Conservation (phyloP, 2,329 filamentous ascomycete genomes). For the Tetracladium maxilliforme region DNA sequence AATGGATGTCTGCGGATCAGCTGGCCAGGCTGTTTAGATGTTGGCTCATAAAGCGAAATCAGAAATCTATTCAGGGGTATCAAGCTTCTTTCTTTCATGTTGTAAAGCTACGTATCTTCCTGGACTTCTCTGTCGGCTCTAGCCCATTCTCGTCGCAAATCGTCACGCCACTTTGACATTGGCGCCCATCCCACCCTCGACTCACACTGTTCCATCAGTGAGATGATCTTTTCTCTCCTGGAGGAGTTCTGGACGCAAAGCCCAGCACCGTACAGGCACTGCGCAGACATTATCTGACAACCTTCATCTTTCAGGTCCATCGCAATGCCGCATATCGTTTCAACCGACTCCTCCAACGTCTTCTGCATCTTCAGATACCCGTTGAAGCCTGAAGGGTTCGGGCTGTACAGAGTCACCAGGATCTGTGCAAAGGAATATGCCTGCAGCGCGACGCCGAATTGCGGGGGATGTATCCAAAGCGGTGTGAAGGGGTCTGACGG, state of each 20-base stretch:
- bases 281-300: slow-evolving; percentile 25
- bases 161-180: too few species aligned
- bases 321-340: slow-evolving; percentile 32
- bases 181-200: slow-evolving; percentile 17
- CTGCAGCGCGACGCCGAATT: slow-evolving; percentile 31
- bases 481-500: slow-evolving; percentile 21
- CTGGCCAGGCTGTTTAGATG: too few species aligned
- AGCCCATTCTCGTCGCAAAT: too few species aligned
- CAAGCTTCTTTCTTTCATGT: too few species aligned
- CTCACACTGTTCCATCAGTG: slow-evolving; percentile 13
- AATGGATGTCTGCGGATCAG: slow-evolving; percentile 23
- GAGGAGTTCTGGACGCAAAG: slow-evolving; percentile 14
- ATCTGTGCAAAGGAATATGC: slow-evolving; percentile 36
- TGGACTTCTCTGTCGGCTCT: too few species aligned
- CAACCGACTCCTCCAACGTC: slow-evolving; percentile 27
- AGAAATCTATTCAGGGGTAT: too few species aligned
- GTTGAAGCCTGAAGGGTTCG: slow-evolving; percentile 29
- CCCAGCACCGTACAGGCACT: slow-evolving; percentile 23
- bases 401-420: slow-evolving; percentile 34
- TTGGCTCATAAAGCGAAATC: too few species aligned
- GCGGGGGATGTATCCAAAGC: slow-evolving; percentile 33
- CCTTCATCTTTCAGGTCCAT: slow-evolving; percentile 23
- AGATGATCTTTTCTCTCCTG: slow-evolving; percentile 13
- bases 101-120: too few species aligned
- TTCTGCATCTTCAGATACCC: slow-evolving; percentile 28